Percentiles rank a stretch among this genome's conserved stretches.
Evolutionary conservation across 305 asterid species (phyloP).

Genomic region (Solanum hybrid): DNA sequence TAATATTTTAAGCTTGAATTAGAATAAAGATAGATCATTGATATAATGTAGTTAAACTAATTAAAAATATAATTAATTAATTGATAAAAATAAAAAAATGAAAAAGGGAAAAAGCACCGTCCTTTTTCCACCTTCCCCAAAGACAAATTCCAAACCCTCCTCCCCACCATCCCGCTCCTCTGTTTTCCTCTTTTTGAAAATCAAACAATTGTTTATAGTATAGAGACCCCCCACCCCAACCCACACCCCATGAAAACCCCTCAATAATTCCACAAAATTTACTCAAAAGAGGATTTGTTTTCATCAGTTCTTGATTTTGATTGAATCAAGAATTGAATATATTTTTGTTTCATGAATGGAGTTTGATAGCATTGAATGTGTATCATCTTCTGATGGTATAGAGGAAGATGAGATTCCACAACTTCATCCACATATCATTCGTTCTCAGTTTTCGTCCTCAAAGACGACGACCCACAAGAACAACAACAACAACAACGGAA

Average conservation of each 20-base stretch:
- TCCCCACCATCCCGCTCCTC: conserved; percentile 5
- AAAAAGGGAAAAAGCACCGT: background rate
- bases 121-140: background rate
- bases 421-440: conserved; percentile 15
- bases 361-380: conserved; percentile 63
- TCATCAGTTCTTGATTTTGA: background rate
- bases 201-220: background rate
- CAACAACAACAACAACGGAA: conserved; percentile 13
- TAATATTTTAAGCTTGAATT: background rate
- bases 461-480: conserved; percentile 19
- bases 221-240: background rate
- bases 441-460: conserved; percentile 52
- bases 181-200: background rate
- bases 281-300: background rate
- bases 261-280: background rate
- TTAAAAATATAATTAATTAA: background rate
- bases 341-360: conserved; percentile 35
- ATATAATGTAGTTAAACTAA: background rate
- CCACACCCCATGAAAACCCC: background rate
- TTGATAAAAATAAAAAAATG: background rate
- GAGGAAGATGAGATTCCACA: conserved; percentile 65
- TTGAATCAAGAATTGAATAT: background rate
- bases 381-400: conserved; percentile 55
- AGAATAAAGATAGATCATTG: background rate
- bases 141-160: conserved; percentile 5